Evolutionary conservation across 2,329 filamentous ascomycete species (phyloP).

Genomic region (Calycina marina): DNA sequence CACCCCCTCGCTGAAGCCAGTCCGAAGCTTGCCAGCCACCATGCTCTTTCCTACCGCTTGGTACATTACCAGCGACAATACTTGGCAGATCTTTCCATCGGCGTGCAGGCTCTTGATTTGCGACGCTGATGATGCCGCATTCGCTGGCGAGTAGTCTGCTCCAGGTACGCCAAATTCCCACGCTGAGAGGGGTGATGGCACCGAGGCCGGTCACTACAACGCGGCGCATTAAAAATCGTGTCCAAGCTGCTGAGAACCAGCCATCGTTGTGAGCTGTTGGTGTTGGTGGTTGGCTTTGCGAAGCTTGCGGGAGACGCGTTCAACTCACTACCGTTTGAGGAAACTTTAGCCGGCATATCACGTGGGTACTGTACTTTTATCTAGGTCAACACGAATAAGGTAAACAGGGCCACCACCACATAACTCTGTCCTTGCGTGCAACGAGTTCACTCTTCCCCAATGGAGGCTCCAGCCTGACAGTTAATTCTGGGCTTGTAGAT

Average conservation of each 20-base stretch:
- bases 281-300: slow-evolving; percentile 1
- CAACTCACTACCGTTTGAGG: too few relatives aligned
- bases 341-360: too few relatives aligned
- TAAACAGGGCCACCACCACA: too few relatives aligned
- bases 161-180: slow-evolving; percentile 70
- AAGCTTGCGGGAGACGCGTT: background rate
- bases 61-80: slow-evolving; percentile 73
- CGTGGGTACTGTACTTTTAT: too few relatives aligned
- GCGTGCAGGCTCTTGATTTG: slow-evolving; percentile 30
- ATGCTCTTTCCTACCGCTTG: slow-evolving; percentile 31
- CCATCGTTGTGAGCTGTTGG: slow-evolving; percentile 14
- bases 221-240: slow-evolving; percentile 36
- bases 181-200: slow-evolving; percentile 69
- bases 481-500: too few relatives aligned
- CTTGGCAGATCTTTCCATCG: slow-evolving; percentile 62
- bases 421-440: too few relatives aligned
- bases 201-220: slow-evolving; percentile 77
- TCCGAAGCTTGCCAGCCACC: slow-evolving; percentile 36
- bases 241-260: too few relatives aligned
- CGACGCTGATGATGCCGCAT: slow-evolving; percentile 66
- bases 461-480: too few relatives aligned
- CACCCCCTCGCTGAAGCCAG: slow-evolving; percentile 38
- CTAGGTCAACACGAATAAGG: too few relatives aligned
- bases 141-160: slow-evolving; percentile 62
- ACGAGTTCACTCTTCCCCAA: too few relatives aligned